phyloP scores from a whole-genome alignment of 2,329 filamentous ascomycete genomes.

The Cadophora sp. region DNA sequence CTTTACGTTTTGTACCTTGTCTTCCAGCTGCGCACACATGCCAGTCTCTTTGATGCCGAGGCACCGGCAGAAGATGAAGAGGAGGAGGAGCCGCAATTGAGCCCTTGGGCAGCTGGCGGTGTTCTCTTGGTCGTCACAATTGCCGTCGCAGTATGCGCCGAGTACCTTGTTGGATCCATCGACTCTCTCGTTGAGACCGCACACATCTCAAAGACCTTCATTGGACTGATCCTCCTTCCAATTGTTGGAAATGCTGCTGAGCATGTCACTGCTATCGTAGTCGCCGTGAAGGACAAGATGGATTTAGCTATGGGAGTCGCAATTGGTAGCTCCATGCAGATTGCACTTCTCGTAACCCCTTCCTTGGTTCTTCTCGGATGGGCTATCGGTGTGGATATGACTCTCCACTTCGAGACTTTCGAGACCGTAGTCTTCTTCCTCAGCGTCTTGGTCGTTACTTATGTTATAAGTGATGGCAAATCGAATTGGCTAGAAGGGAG shows the following conservation, averaged over 20 bases:
- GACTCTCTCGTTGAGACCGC: slow-evolving; percentile 73
- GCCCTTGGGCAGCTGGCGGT: slow-evolving; percentile 41
- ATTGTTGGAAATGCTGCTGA: slow-evolving; percentile 84
- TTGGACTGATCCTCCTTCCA: slow-evolving; percentile 79
- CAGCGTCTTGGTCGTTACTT: slow-evolving; percentile 77
- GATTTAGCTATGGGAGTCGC: slow-evolving; percentile 79
- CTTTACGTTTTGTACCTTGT: slow-evolving; percentile 79
- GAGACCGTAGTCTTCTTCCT: slow-evolving; percentile 81
- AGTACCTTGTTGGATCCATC: slow-evolving; percentile 79
- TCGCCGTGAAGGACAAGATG: slow-evolving; percentile 80
- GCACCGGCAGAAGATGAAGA: slow-evolving; percentile 38
- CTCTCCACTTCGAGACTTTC: slow-evolving; percentile 81
- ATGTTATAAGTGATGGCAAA: slow-evolving; percentile 80
- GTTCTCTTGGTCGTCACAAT: slow-evolving; percentile 75
- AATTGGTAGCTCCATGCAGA: slow-evolving; percentile 83
- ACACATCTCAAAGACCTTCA: slow-evolving; percentile 80
- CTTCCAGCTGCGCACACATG: slow-evolving; percentile 80
- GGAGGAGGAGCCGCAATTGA: slow-evolving; percentile 33
- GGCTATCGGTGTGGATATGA: slow-evolving; percentile 73
- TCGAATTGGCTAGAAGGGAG: slow-evolving; percentile 85
- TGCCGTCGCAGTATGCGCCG: slow-evolving; percentile 75
- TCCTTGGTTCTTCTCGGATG: slow-evolving; percentile 82
- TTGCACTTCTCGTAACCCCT: slow-evolving; percentile 81
- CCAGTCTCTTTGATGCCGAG: slow-evolving; percentile 71
- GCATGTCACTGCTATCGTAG: slow-evolving; percentile 81